phyloP scores from a whole-genome alignment of 768 basidiomycete genomes.

The Bullera alba region DNA sequence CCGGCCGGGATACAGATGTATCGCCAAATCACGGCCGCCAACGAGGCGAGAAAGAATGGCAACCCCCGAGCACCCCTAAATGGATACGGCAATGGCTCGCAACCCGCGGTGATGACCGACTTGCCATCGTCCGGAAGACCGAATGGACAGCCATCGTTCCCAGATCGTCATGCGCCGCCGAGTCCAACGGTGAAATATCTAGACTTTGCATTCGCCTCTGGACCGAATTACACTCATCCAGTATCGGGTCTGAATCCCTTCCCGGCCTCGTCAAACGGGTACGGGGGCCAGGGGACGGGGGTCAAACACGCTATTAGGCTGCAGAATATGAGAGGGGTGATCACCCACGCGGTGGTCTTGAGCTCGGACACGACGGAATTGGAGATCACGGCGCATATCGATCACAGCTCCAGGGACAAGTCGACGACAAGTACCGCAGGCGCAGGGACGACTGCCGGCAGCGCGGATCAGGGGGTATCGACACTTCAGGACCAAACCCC shows the following conservation, averaged over 20 bases:
- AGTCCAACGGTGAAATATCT: constrained; percentile 31
- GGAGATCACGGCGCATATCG: constrained; percentile 34
- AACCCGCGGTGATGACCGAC: not conserved
- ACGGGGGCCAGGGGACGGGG: constrained; percentile 2
- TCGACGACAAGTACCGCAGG: not conserved
- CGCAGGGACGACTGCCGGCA: no score
- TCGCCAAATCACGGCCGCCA: constrained; percentile 26
- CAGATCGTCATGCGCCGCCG: constrained; percentile 13
- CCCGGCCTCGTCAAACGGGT: constrained; percentile 1
- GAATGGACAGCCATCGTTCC: not conserved
- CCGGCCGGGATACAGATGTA: constrained; percentile 22
- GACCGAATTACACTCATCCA: not conserved
- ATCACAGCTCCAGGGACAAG: not conserved
- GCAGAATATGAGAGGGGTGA: constrained; percentile 37
- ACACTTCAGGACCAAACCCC: constrained; percentile 4
- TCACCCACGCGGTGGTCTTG: constrained; percentile 33
- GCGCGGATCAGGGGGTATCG: no score
- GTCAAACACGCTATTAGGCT: constrained; percentile 22
- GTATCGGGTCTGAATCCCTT: no score
- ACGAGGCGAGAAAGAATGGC: constrained; percentile 15
- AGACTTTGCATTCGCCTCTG: constrained; percentile 24
- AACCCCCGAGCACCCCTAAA: not conserved
- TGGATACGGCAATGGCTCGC: no score
- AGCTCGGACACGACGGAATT: constrained; percentile 26
- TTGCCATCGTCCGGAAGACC: constrained; percentile 10